These are phyloP conservation scores for Blastobotrys proliferans DNA, from an alignment of 1,139 yeast species.

Conservation along the genomic window DNA sequence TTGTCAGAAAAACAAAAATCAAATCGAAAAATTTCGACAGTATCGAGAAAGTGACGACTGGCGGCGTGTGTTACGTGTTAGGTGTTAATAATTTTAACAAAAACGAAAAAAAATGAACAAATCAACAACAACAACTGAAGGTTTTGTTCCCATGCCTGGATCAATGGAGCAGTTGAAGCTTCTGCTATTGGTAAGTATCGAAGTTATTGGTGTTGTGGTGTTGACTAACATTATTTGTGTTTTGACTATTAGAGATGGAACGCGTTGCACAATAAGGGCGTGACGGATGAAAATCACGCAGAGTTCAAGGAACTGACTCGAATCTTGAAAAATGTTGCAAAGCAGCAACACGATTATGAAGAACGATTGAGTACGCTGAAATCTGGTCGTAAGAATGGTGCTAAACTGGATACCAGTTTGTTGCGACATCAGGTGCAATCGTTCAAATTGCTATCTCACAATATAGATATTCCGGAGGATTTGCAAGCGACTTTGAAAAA, in stretches of 20 bases:
- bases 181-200: conserved; percentile 31
- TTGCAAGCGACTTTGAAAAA: conserved; percentile 34
- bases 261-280: conserved; percentile 36
- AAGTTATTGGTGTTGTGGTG: background rate
- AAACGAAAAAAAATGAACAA: background rate
- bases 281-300: conserved; percentile 29
- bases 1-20: conserved; percentile 5
- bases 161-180: conserved; percentile 36
- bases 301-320: conserved; percentile 38
- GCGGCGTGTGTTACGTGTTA: too few relatives aligned
- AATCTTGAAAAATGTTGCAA: conserved; percentile 31
- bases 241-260: conserved; percentile 37
- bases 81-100: too few relatives aligned
- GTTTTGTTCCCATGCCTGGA: conserved; percentile 26
- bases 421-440: conserved; percentile 69
- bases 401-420: conserved; percentile 40
- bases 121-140: background rate
- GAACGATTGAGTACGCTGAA: conserved; percentile 26
- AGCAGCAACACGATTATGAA: conserved; percentile 38
- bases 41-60: background rate
- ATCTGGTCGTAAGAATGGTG: conserved; percentile 14
- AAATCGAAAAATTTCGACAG: background rate
- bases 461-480: conserved; percentile 62
- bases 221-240: background rate
- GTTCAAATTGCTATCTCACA: conserved; percentile 70